Evolutionary conservation across 2,329 filamentous ascomycete species (phyloP).

Genomic region (Teratosphaeriaceae sp.): DNA sequence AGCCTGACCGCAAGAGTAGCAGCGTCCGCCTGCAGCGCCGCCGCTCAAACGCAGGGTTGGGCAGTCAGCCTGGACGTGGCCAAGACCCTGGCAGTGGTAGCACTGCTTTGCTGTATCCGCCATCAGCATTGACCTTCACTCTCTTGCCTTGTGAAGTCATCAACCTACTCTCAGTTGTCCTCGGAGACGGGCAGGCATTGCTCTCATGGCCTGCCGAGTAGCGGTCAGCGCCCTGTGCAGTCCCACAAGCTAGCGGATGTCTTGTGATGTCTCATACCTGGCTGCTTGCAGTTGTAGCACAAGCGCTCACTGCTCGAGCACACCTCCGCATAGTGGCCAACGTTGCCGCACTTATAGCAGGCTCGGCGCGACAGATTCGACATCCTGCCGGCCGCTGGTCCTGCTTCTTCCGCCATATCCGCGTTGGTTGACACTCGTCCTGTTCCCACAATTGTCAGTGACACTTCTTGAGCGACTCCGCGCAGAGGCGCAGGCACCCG

Average conservation of each 20-base stretch:
- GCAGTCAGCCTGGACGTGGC: slow-evolving; percentile 98
- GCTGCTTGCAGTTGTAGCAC: slow-evolving; percentile 99
- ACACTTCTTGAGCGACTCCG: no score
- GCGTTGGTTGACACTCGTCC: not conserved
- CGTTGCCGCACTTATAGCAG: slow-evolving; percentile 49
- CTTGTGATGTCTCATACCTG: slow-evolving; percentile 46
- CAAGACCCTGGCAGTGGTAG: slow-evolving; percentile 98
- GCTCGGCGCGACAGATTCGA: slow-evolving; percentile 48
- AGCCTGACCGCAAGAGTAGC: slow-evolving; percentile 92
- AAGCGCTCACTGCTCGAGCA: slow-evolving; percentile 97
- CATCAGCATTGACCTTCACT: slow-evolving; percentile 15
- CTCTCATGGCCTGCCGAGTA: slow-evolving; percentile 75
- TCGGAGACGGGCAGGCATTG: slow-evolving; percentile 91
- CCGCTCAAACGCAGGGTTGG: slow-evolving; percentile 88
- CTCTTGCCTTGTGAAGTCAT: not conserved
- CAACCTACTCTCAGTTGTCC: slow-evolving; percentile 78
- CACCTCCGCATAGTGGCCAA: slow-evolving; percentile 64
- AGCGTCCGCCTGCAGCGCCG: slow-evolving; percentile 73
- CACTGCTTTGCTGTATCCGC: slow-evolving; percentile 77
- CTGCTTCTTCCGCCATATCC: slow-evolving; percentile 1
- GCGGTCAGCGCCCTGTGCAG: slow-evolving; percentile 26
- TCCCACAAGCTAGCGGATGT: no score
- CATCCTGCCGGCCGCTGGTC: slow-evolving; percentile 31
- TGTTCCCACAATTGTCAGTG: not conserved
- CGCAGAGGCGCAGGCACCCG: slow-evolving; percentile 2